Base-by-base conservation (phyloP, 176 grass and related monocot genomes). In the Carex scoparia region DNA sequence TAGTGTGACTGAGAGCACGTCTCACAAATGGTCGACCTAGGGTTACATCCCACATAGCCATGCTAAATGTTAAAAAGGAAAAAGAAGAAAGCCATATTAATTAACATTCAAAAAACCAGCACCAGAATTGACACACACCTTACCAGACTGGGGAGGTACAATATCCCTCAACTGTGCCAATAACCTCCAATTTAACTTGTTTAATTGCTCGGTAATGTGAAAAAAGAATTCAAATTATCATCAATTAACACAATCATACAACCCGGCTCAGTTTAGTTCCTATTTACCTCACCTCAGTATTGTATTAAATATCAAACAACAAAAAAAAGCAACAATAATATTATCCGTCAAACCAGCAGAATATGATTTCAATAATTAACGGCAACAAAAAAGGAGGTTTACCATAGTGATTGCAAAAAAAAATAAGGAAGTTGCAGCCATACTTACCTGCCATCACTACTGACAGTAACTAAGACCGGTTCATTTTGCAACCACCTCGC, bases 1-100 rank as follows among this genome's bases (percentile, higher is more conserved):
- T 89, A 87, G 84, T 88, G 88, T 95, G 95, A 82, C 88, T 69
- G 10, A 84, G 7, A 7, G 93, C 91, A 92, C 93, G 93, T 61
- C 90, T 98, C 70, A 98, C 81, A 66, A 88, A 93, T 87, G 93
- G 93, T 81, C 91, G 88, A 23, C 93, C 93, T 62, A 98, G 85
- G 70, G 88, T 92, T 79, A 91, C 96, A 89, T 98, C 90, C 93
- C 96, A 98, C 91, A 98, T 90, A 83, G 85, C 93, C 88, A 95
- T 61, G 30, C 93, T 95, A 84, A 58, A 88, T 4, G 84, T 57
- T 57, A 32, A 57, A 40, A 79, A 58, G 57, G n/a, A 58, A 79
- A 35, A 62, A 68, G 14, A 68, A 16, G 51, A 83, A 5, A 46
- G 23, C 35, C 33, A 46, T 44, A 14, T 81, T n/a, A 35, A 11